Conservation (phyloP, 257 asterid genomes). For the Gynochthodes officinalis region DNA sequence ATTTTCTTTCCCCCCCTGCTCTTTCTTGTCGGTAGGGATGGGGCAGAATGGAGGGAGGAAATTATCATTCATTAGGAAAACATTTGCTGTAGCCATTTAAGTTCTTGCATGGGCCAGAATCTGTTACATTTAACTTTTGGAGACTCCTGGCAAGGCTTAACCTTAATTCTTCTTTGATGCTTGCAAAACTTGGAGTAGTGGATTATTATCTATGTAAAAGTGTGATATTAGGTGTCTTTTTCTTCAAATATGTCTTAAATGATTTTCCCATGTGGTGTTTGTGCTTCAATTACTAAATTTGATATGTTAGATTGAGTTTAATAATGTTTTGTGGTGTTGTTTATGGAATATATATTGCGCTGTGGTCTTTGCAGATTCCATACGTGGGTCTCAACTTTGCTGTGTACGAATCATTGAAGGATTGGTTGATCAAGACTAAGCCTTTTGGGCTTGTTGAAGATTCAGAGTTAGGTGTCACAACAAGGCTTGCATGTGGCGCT, state of each 20-base stretch:
- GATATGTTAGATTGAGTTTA: neutral
- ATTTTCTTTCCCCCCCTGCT: neutral
- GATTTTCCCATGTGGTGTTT: neutral
- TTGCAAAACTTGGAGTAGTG: neutral
- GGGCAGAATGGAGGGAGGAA: neutral
- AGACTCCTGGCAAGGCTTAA: neutral
- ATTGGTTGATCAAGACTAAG: slow-evolving; percentile 66
- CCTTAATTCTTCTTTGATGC: neutral
- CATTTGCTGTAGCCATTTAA: neutral
- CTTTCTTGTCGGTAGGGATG: neutral
- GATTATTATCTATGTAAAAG: neutral
- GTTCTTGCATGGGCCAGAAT: neutral
- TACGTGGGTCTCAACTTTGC: slow-evolving; percentile 98
- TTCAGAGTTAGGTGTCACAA: slow-evolving; percentile 72
- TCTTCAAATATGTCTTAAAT: neutral
- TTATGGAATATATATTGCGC: slow-evolving; percentile 9
- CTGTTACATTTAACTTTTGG: neutral
- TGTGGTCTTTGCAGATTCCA: slow-evolving; percentile 65
- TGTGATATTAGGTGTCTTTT: neutral
- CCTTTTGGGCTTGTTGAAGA: slow-evolving; percentile 71
- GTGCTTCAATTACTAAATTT: too few relatives aligned
- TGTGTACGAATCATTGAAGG: slow-evolving; percentile 94
- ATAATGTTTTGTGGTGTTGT: slow-evolving; percentile 7
- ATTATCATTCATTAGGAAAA: neutral
- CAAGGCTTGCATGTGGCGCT: slow-evolving; percentile 93